Percentiles rank a stretch among this genome's conserved stretches.
Conservation (phyloP, 805 yeast species). For the Schwanniomyces pseudopolymorphus region DNA sequence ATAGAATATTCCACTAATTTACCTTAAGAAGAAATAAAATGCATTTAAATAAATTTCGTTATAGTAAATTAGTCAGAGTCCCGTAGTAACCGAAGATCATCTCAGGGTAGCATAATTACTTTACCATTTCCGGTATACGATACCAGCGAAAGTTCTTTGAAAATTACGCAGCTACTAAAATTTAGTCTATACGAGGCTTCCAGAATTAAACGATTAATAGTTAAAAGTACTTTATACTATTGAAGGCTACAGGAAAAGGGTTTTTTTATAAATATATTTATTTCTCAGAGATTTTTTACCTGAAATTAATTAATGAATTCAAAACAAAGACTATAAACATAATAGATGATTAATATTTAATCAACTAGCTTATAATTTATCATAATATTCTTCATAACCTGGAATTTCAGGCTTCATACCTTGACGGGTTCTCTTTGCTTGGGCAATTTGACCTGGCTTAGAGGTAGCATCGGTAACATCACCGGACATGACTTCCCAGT, state of each 20-base stretch:
- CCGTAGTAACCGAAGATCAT: neutral
- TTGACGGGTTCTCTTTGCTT: slow-evolving; percentile 81
- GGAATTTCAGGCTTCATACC: slow-evolving; percentile 98
- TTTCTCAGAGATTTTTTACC: slow-evolving; percentile 3
- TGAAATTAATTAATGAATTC: slow-evolving; percentile 6
- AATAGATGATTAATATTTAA: neutral
- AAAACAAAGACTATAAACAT: slow-evolving; percentile 6
- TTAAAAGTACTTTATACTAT: too few species aligned
- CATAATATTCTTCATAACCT: slow-evolving; percentile 99
- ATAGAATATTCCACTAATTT: neutral
- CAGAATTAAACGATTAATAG: too few species aligned
- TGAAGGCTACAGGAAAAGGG: neutral
- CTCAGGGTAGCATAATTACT: neutral
- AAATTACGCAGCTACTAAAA: neutral
- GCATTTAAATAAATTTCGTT: neutral
- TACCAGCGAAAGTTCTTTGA: neutral
- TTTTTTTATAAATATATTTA: slow-evolving; percentile 2
- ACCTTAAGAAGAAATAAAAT: neutral
- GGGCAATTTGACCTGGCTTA: slow-evolving; percentile 61
- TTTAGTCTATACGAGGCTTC: too few species aligned
- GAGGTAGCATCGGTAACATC: slow-evolving; percentile 86
- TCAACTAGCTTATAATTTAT: slow-evolving; percentile 60
- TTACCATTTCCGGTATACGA: neutral
- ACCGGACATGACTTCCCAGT: slow-evolving; percentile 90
- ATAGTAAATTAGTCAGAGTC: neutral